Evolutionary conservation across 306 rosid genomes (phyloP).

Genomic region (Glycyrrhiza uralensis): DNA sequence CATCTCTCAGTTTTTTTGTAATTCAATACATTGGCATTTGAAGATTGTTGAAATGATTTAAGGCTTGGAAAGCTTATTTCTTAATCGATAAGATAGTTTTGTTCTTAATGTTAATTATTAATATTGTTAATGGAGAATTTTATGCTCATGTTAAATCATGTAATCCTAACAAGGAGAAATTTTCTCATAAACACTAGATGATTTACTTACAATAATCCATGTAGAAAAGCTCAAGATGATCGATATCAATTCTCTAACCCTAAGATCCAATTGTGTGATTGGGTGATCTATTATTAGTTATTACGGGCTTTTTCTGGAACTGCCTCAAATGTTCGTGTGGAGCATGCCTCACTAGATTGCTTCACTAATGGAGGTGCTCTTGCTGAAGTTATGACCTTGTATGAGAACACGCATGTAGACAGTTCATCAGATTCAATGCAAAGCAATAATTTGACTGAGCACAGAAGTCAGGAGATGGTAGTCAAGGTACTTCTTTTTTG

Average conservation of each 20-base stretch:
- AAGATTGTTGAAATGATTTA: background rate
- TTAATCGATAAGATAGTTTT: background rate
- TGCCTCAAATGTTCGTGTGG: conserved; percentile 78
- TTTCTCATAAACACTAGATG: background rate
- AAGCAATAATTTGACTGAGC: conserved; percentile 34
- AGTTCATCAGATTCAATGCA: conserved; percentile 36
- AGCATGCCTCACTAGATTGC: conserved; percentile 64
- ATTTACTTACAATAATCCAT: background rate
- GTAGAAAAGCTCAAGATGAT: background rate
- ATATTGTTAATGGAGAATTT: background rate
- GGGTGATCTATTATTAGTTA: conserved; percentile 46
- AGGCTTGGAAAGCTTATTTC: conserved; percentile 16
- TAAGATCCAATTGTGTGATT: conserved; percentile 5
- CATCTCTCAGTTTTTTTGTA: background rate
- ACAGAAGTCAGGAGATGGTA: conserved; percentile 39
- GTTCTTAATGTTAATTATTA: background rate
- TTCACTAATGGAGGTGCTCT: conserved; percentile 77
- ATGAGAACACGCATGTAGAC: conserved; percentile 46
- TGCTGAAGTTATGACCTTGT: conserved; percentile 72
- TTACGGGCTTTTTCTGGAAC: conserved; percentile 87
- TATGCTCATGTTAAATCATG: conserved; percentile 13
- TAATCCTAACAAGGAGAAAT: background rate
- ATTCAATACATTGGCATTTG: background rate
- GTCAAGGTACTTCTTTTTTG: too few relatives aligned
- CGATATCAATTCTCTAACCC: background rate